Evolutionary conservation across 257 asterid species (phyloP).

Genomic region (Solanum boliviense): DNA sequence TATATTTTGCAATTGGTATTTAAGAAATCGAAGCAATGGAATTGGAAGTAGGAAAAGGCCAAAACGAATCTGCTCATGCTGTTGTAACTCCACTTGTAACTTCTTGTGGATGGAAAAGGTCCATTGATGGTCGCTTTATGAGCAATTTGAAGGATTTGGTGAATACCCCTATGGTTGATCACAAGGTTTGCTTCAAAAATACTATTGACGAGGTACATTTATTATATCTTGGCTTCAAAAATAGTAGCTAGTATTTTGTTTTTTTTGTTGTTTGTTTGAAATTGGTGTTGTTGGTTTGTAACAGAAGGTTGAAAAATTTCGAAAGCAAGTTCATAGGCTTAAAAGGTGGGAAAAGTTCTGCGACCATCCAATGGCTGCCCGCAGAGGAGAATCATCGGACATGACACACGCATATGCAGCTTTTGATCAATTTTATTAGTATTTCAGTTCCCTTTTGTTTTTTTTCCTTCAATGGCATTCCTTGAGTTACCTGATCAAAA

Average conservation of each 20-base stretch:
- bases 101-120: constrained; percentile 9
- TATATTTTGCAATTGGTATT: background rate
- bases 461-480: background rate
- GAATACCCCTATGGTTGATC: constrained; percentile 10
- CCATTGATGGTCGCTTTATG: constrained; percentile 5
- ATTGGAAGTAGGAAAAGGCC: background rate
- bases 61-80: background rate
- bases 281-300: background rate
- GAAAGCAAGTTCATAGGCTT: background rate
- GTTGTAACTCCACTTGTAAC: background rate
- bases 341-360: background rate
- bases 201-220: constrained; percentile 1
- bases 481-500: background rate
- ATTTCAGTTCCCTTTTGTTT: background rate
- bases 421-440: background rate
- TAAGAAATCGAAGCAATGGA: background rate
- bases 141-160: constrained; percentile 13
- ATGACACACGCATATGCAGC: background rate
- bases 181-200: constrained; percentile 21
- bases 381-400: background rate
- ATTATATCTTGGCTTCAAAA: background rate
- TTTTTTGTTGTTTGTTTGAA: background rate
- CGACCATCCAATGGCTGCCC: background rate
- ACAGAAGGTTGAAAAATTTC: background rate
- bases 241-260: background rate